Base-by-base conservation (phyloP, 257 asterid genomes). In the Orobanche coerulescens region DNA sequence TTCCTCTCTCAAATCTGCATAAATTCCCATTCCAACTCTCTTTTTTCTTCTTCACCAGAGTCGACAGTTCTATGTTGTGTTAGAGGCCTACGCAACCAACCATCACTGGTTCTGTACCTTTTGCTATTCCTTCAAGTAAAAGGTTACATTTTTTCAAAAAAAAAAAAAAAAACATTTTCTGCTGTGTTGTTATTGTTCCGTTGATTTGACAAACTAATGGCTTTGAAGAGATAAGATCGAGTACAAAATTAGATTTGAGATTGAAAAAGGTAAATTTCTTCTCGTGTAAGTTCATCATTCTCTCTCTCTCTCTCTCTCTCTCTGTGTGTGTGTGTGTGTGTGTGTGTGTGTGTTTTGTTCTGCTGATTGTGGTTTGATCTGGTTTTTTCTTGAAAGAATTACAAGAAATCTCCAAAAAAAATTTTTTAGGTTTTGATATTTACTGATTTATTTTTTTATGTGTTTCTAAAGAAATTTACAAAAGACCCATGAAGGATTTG, bases 101-200 rank as follows among this genome's bases (percentile, higher is more conserved):
- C 74, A 67, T 65, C 70, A 44, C 65, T 55, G 64, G 2, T 61
- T 42, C 69, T 56, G 37, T 15, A 49, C 68, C 69, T 66, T 53
- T 66, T 60, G 71, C 82, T 52, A 58, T 73, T 53, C 23, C 77
- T 77, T 77, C 74, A 70, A 70, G 76, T 64, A 55, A 77, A 69
- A 61, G 37, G 14, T 23, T 61, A 23, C 56, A 4, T 24, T 67
- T 64, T 60, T 12, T 9, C 3, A 14, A 3, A 30, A 18, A 18
- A 5, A 0, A 31, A 31, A 0, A n/a, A n/a, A n/a, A n/a, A n/a
- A n/a, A 6, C 1, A 8, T 47, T 20, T 16, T 24, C 33, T 46
- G 39, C 33, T 59, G 16, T 15, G 28, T 15, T 44, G 61, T 51
- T 37, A 12, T 51, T 70, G 28, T 39, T 36, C 65, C 14, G 49